Evolutionary conservation across 2,329 filamentous ascomycete species (phyloP).

Genomic region (Leptographium lundbergii): DNA sequence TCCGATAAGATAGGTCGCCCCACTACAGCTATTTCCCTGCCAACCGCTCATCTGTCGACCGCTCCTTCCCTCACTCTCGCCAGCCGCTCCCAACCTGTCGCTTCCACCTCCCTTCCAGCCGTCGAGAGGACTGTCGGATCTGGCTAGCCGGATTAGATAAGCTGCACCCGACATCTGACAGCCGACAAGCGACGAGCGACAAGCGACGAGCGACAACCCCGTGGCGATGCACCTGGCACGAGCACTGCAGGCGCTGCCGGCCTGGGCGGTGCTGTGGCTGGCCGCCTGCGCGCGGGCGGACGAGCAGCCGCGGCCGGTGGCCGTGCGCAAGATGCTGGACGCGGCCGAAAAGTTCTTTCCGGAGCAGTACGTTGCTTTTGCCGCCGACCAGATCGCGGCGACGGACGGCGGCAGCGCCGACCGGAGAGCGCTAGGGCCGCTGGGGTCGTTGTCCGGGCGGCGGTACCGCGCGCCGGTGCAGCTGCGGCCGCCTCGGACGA

Average conservation of each 20-base stretch:
- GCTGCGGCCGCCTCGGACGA: slow-evolving; percentile 8
- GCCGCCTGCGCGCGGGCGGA: slow-evolving; percentile 27
- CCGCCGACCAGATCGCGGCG: slow-evolving; percentile 4
- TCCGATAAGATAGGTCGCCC: too few relatives aligned
- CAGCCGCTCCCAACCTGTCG: too few relatives aligned
- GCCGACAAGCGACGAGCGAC: too few relatives aligned
- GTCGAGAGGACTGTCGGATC: too few relatives aligned
- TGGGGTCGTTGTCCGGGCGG: background rate
- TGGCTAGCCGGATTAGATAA: too few relatives aligned
- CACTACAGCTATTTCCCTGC: too few relatives aligned
- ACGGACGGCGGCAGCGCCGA: background rate
- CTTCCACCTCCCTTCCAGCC: too few relatives aligned
- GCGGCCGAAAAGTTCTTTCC: slow-evolving; percentile 62
- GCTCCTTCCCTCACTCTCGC: too few relatives aligned
- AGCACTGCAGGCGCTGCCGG: background rate
- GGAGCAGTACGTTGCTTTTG: slow-evolving; percentile 45
- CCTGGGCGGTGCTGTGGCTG: slow-evolving; percentile 22
- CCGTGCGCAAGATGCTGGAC: slow-evolving; percentile 61
- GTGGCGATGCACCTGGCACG: background rate
- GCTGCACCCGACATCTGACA: too few relatives aligned
- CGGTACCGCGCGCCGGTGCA: background rate
- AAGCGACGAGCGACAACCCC: too few relatives aligned
- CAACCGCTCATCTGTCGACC: too few relatives aligned
- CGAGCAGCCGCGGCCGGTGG: slow-evolving; percentile 35
- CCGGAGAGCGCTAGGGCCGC: background rate